Conservation (phyloP, 1,284 basidiomycete species). For the Marasmius oreades region DNA sequence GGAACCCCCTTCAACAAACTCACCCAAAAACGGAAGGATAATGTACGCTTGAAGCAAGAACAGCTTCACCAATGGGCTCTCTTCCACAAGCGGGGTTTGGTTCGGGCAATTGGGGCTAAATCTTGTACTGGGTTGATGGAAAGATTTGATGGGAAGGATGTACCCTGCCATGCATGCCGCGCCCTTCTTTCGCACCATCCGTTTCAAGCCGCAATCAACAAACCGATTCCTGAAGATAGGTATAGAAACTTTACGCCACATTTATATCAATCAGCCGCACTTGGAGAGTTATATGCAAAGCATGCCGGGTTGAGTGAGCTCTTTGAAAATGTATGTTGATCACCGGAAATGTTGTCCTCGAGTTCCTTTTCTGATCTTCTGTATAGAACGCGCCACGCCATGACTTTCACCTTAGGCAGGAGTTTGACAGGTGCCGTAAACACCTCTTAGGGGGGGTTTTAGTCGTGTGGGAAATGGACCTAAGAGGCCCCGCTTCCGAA, state of each 20-base stretch:
- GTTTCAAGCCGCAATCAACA: not conserved
- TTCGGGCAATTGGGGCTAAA: not conserved
- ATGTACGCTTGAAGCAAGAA: not conserved
- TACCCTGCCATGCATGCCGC: not conserved
- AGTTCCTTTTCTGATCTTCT: too few species aligned
- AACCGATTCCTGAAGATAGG: not conserved
- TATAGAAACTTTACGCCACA: not conserved
- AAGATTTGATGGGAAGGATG: not conserved
- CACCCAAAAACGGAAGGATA: not conserved
- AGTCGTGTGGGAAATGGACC: too few species aligned
- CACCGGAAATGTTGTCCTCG: not conserved
- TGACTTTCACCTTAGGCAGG: too few species aligned
- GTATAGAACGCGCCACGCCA: not conserved
- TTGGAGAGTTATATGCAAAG: not conserved
- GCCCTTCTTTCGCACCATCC: not conserved
- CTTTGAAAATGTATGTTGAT: not conserved
- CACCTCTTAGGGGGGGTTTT: too few species aligned
- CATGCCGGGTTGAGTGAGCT: not conserved
- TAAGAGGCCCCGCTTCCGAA: too few species aligned
- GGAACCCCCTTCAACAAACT: not conserved
- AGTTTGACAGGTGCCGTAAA: too few species aligned
- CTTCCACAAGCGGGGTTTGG: not conserved
- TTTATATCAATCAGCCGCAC: not conserved
- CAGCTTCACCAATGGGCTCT: not conserved
- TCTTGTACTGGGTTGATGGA: not conserved